Percentiles rank a stretch among this genome's conserved stretches.
Evolutionary conservation across 257 asterid genomes (phyloP).

Genomic region (Coffea eugenioides): DNA sequence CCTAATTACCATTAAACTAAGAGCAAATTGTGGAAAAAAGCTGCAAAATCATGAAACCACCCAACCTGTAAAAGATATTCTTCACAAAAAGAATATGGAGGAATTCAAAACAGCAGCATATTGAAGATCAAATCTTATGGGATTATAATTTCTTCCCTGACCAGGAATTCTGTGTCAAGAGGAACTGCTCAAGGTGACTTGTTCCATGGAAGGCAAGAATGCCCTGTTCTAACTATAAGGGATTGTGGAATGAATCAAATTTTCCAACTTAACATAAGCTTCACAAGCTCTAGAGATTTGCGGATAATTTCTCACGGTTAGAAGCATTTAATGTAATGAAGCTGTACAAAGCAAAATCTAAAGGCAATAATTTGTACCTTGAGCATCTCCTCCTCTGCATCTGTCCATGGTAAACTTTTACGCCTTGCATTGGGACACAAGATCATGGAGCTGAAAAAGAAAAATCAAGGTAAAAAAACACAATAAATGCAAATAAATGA

Average conservation of each 20-base stretch:
- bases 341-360: conserved; percentile 7
- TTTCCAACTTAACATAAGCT: no score
- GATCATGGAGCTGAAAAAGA: conserved; percentile 37
- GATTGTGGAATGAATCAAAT: not conserved
- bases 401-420: conserved; percentile 48
- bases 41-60: not conserved
- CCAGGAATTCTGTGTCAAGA: not conserved
- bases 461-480: conserved; percentile 7
- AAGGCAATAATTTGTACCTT: conserved; percentile 40
- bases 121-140: not conserved
- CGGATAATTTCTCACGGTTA: not conserved
- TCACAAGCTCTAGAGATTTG: not conserved
- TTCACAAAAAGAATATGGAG: not conserved
- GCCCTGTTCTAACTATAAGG: not conserved
- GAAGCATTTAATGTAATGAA: not conserved
- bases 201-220: not conserved
- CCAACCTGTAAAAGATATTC: not conserved
- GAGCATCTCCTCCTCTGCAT: conserved; percentile 62
- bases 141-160: conserved; percentile 3
- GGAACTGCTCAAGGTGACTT: not conserved
- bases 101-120: not conserved
- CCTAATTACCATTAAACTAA: not conserved
- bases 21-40: not conserved
- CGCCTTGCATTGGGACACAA: conserved; percentile 36
- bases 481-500: conserved; percentile 2